Conservation (phyloP, 2,329 filamentous ascomycete genomes). For the Zymoseptoria tritici region DNA sequence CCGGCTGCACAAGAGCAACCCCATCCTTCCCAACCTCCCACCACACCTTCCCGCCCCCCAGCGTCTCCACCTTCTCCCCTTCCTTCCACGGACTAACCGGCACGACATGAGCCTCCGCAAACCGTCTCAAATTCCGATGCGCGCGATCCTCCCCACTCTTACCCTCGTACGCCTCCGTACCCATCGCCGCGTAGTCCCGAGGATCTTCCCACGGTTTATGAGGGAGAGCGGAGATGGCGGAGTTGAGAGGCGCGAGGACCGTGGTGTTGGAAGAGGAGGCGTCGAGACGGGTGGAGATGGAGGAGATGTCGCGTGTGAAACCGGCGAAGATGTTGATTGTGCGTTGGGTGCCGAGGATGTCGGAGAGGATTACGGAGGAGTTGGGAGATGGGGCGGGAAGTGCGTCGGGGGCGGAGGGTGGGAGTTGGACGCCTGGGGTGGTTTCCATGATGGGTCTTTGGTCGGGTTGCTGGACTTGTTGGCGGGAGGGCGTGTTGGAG, state of each 20-base stretch:
- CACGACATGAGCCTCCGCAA: conserved; percentile 82
- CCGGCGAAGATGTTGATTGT: conserved; percentile 78
- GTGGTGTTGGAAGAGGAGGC: conserved; percentile 64
- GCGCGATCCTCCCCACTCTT: conserved; percentile 68
- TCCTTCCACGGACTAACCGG: conserved; percentile 67
- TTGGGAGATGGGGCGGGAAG: conserved; percentile 8
- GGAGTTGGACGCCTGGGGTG: conserved; percentile 19
- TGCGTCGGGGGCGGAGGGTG: conserved; percentile 5
- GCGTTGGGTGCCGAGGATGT: conserved; percentile 73
- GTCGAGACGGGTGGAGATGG: conserved; percentile 62
- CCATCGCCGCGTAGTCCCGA: conserved; percentile 60
- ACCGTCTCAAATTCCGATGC: conserved; percentile 64
- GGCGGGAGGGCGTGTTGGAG: conserved; percentile 10
- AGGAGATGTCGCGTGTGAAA: conserved; percentile 66
- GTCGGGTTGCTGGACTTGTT: conserved; percentile 4
- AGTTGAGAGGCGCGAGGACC: conserved; percentile 80
- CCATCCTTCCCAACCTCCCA: conserved; percentile 68
- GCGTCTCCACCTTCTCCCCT: conserved; percentile 56
- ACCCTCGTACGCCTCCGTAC: conserved; percentile 68
- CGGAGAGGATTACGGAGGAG: conserved; percentile 60
- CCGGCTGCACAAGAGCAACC: conserved; percentile 67
- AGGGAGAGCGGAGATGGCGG: conserved; percentile 66
- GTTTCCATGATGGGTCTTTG: conserved; percentile 18
- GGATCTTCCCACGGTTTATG: conserved; percentile 82
- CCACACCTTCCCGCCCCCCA: conserved; percentile 67